Evolutionary conservation across 148 eudicot genomes (phyloP), one percentile per base, ranked within the genome.

Genomic region (Camellia granthamiana): DNA sequence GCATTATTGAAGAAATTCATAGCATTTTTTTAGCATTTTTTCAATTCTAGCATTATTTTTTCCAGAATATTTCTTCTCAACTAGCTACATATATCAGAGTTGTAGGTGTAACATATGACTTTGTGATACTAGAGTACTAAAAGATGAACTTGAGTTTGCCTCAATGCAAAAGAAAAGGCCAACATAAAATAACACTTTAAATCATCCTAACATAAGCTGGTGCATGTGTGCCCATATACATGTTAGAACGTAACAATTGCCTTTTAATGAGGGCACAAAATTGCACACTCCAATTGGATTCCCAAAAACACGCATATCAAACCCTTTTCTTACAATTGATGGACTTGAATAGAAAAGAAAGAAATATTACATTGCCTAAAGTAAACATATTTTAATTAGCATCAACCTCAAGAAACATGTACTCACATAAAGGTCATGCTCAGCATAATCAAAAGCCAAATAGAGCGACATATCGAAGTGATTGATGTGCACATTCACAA

Each of bases 391-490:
- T 30, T 30, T 1, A 30, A 30, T 30, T 1, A 30, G 38, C 38
- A 30, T 43, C 60, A 41, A 79, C 30, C 66, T 49, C 60, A 69
- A 15, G 72, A 63, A 13, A 79, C 42, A 52, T 64, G 68, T 81
- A 92, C 99, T 84, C 83, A 96, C 99, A 83, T 96, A 96, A 76
- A 96, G 91, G 84, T 96, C 99, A 81, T 96, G 98, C 86, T 96
- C 97, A 14, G 99, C 97, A 83, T 96, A 96, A 71, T 96, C 99
- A 87, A 96, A 96, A 78, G 99, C 99, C 74, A 96, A 88, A 82
- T 96, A 96, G 66, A 96, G 86, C 5, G 99, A 96, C 99, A 96
- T 96, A 80, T 96, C 99, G 15, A 86, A 85, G 67, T 88, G 90
- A 84, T 96, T 96, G 81, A 93, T 96, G 89, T 96, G 99, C 89